Base-by-base conservation (phyloP, 129 eudicot species). In the Tagetes erecta region DNA sequence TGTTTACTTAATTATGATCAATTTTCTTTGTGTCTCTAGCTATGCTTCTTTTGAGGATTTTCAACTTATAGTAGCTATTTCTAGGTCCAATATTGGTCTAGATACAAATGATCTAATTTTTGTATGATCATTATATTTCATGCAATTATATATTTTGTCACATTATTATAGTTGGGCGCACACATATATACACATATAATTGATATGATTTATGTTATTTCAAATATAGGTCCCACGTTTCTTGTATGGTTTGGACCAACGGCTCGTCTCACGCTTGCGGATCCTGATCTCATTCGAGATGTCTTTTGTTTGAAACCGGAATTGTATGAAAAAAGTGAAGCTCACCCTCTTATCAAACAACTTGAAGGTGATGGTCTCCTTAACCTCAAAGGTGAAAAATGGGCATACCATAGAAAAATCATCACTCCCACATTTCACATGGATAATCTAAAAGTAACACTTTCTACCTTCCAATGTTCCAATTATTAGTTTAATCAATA, bases 381-480 rank as follows among this genome's bases (percentile, higher is more conserved):
- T 27, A 93, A 86, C 60, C 98, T 93, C 79, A 90, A 90, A 67
- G 97, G 97, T 12, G 89, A 88, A 67, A 90, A 90, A 88, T 90
- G 98, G 98, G 97, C 97, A 81, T 90, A 83, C 76, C 98, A 90
- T 67, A 80, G 98, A 46, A 93, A 86, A 78, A 93, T 90, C 74
- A 90, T 93, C 49, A 87, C 94, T 20, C 98, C 98, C 4, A 84
- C 88, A 49, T 93, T 93, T 84, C 92, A 90, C 85, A 86, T 89
- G 86, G 97, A 93, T 46, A 93, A 93, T 83, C 92, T 93, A 70
- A 90, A 93, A 83, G 96, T 90, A 83, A 65, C 68, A 38, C 3
- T 64, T 64, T 76, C 66, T 31, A 36, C 56, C 59, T 49, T 20
- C 6, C 44, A 41, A 3, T 38, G 14, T 42, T 35, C 10, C 64